Conservation (phyloP, 805 yeast genomes). For the Pichia pseudocactophila region DNA sequence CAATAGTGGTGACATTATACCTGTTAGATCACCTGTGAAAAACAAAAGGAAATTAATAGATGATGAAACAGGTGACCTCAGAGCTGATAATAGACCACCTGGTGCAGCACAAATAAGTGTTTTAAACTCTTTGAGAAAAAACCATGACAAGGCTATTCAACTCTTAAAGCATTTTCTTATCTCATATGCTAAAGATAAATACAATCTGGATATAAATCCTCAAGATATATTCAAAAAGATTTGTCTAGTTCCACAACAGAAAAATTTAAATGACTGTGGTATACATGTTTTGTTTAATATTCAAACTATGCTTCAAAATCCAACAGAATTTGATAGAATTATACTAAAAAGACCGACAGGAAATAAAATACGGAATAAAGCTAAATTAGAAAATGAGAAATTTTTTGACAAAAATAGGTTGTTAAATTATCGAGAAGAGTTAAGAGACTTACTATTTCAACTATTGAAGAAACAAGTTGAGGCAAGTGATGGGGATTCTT, state of each 20-base stretch:
- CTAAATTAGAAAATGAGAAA: constrained; percentile 8
- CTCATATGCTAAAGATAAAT: constrained; percentile 62
- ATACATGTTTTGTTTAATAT: constrained; percentile 78
- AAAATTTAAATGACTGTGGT: constrained; percentile 91
- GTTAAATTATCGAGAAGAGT: constrained; percentile 16
- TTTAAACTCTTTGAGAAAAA: constrained; percentile 68
- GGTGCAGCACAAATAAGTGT: constrained; percentile 40
- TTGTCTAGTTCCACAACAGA: constrained; percentile 65
- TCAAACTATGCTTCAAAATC: constrained; percentile 44
- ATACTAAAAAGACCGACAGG: constrained; percentile 14
- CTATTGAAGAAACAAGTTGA: constrained; percentile 23
- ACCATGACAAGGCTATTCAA: constrained; percentile 40
- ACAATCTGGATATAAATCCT: constrained; percentile 37
- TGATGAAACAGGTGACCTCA: background rate
- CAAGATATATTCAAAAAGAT: constrained; percentile 31
- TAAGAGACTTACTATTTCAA: constrained; percentile 19
- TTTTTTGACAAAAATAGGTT: constrained; percentile 23
- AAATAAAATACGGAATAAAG: constrained; percentile 7
- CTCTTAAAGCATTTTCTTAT: constrained; percentile 54
- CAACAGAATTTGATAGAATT: constrained; percentile 31
- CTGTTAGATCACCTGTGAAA: background rate
- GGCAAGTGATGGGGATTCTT: constrained; percentile 17
- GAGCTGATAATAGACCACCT: constrained; percentile 5
- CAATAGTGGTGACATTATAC: background rate
- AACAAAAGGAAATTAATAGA: background rate